A percentile compares a stretch with the other conserved stretches of the same genome.
Conservation (phyloP, 768 basidiomycete genomes). For the Rossbeevera mucosa region DNA sequence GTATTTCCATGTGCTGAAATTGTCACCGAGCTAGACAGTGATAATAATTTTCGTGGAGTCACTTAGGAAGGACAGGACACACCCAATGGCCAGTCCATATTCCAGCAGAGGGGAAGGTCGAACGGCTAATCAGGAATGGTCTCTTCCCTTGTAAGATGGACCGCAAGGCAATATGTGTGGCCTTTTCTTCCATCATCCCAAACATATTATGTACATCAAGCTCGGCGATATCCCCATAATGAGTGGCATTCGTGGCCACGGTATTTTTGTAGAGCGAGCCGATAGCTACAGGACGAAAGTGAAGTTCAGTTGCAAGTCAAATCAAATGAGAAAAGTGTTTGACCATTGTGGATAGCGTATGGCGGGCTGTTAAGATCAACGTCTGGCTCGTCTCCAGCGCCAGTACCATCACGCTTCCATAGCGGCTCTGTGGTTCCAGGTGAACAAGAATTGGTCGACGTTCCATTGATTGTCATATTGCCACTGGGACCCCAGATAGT, state of each 20-base stretch:
- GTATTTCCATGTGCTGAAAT: constrained; percentile 71
- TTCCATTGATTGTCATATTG: constrained; percentile 70
- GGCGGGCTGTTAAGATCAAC: constrained; percentile 56
- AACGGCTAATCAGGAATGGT: constrained; percentile 68
- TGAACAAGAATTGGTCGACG: constrained; percentile 44
- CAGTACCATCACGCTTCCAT: constrained; percentile 40
- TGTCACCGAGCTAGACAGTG: constrained; percentile 61
- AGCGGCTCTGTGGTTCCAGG: constrained; percentile 17
- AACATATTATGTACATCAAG: constrained; percentile 71
- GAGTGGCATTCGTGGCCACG: constrained; percentile 71
- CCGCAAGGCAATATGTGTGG: constrained; percentile 57
- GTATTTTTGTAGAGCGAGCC: constrained; percentile 52
- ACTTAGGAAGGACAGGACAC: neutral
- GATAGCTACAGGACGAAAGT: constrained; percentile 32
- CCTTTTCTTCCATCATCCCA: constrained; percentile 66
- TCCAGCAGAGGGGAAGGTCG: constrained; percentile 64
- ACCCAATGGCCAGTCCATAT: constrained; percentile 75
- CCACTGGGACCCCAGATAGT: constrained; percentile 64
- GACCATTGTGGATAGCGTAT: constrained; percentile 71
- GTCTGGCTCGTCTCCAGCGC: constrained; percentile 44
- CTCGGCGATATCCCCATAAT: constrained; percentile 56
- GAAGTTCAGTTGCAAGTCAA: neutral
- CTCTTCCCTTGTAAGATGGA: constrained; percentile 53
- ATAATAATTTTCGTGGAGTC: neutral
- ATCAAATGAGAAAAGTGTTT: constrained; percentile 3